Evolutionary conservation across 768 basidiomycete species (phyloP).

Genomic region (Harrya chromipes): DNA sequence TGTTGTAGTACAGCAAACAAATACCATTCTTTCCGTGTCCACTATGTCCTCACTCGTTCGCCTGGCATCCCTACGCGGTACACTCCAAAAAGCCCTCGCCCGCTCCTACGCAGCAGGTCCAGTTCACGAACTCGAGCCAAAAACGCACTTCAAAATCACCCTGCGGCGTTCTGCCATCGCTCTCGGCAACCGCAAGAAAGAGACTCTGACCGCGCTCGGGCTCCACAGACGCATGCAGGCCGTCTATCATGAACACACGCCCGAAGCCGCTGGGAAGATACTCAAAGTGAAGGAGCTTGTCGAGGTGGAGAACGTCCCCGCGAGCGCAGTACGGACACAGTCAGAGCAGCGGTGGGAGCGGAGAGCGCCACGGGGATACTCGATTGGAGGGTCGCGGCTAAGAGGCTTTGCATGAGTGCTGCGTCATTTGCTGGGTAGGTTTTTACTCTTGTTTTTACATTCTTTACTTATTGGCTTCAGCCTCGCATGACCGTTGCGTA

Average conservation of each 20-base stretch:
- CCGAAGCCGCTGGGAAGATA: conserved; percentile 82
- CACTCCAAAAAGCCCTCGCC: conserved; percentile 4
- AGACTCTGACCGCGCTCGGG: conserved; percentile 79
- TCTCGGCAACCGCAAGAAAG: conserved; percentile 65
- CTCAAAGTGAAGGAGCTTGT: conserved; percentile 87
- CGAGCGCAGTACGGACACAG: conserved; percentile 63
- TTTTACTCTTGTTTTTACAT: neutral
- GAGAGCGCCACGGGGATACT: conserved; percentile 66
- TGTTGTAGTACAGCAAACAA: conserved; percentile 8
- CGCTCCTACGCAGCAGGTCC: conserved; percentile 10
- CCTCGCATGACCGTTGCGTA: neutral
- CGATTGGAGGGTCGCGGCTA: conserved; percentile 42
- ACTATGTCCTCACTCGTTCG: conserved; percentile 14
- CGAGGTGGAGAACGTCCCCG: conserved; percentile 80
- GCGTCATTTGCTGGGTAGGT: conserved; percentile 1
- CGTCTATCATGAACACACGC: conserved; percentile 73
- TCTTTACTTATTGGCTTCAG: neutral
- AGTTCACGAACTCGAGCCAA: conserved; percentile 21
- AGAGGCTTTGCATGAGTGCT: conserved; percentile 14
- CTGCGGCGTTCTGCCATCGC: conserved; percentile 85
- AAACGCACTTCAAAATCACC: conserved; percentile 87
- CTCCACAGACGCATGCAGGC: conserved; percentile 81
- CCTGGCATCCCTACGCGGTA: conserved; percentile 3
- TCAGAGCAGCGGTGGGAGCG: conserved; percentile 65
- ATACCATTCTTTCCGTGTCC: neutral